Percentiles rank a stretch among this genome's conserved stretches.
Evolutionary conservation across 257 asterid genomes (phyloP).

Genomic region (Eucommia ulmoides): DNA sequence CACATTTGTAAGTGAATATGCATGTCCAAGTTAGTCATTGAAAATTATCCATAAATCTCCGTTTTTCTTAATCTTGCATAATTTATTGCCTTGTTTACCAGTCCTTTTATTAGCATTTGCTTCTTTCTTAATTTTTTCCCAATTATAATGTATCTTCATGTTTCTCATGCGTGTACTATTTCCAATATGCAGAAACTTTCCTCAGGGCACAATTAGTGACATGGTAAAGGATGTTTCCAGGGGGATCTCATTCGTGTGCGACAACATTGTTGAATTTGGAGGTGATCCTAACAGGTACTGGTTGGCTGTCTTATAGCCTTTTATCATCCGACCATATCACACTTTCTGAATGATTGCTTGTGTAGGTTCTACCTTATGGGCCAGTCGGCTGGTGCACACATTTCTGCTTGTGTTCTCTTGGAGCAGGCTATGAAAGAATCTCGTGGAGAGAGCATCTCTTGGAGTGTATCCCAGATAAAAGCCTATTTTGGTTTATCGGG

Average conservation of each 20-base stretch:
- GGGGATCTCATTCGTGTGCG: constrained; percentile 68
- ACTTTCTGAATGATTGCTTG: not conserved
- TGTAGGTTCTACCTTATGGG: constrained; percentile 90
- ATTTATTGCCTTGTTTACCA: no score
- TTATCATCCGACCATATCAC: not conserved
- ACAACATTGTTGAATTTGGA: constrained; percentile 56
- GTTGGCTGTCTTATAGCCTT: no score
- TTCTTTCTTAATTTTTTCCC: no score
- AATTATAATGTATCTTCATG: not conserved
- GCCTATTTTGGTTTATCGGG: constrained; percentile 98
- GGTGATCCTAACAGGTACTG: constrained; percentile 84
- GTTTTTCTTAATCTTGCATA: no score
- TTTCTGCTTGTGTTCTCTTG: constrained; percentile 76
- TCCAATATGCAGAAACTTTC: constrained; percentile 72
- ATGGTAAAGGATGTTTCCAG: constrained; percentile 76
- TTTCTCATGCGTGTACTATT: not conserved
- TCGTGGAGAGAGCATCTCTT: constrained; percentile 52
- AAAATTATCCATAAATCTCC: no score
- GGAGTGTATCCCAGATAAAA: constrained; percentile 78
- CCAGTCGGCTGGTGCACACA: constrained; percentile 99
- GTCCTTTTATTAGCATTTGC: no score
- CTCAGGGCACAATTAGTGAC: constrained; percentile 97
- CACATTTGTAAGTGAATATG: no score
- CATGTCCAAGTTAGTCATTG: no score
- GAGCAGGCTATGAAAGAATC: constrained; percentile 83